Base-by-base conservation (phyloP, 306 rosid genomes). In the Rosa persica region DNA sequence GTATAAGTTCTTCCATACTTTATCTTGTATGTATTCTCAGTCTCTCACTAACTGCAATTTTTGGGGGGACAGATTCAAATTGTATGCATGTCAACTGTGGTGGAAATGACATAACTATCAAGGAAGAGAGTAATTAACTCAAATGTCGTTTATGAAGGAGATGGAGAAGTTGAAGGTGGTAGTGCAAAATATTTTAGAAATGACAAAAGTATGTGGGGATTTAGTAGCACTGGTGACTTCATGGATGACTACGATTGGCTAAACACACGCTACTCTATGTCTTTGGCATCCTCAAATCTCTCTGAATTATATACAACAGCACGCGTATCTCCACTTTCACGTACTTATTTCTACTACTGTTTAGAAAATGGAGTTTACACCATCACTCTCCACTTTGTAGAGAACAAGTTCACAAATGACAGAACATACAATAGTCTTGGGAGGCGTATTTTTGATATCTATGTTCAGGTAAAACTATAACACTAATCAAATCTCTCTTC, bases 51-150 rank as follows among this genome's bases (percentile, higher is more conserved):
- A n/a, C n/a, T n/a, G n/a, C 17, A 3, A 15, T 39, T 73, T 30
- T 67, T 19, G 70, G n/a, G 22, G 22, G 81, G 72, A 43, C 86
- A 92, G 97, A 88, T 87, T 87, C 89, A 51, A 89, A 38, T 65
- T 92, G 93, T 83, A 81, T 85, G 75, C 86, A 79, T 72, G 76
- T 89, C 62, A 89, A 87, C 78, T 84, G 88, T 49, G 96, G 96
- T 62, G 88, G 89, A 46, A 64, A 67, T 52, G 72, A 80, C 43
- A 36, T 78, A 44, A 72, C 70, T 5, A 25, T 82, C 25, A 62
- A 76, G 72, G 79, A 75, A n/a, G n/a, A 76, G 30, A 62, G 46
- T 55, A 23, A 22, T 52, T n/a, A 23, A 22, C 67, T n/a, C n/a
- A 16, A 73, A 78, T 8, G 52, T 23, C 66, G 0, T 57, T 0